Conservation (phyloP, 495 filamentous ascomycete species). For the Talaromyces borbonicus region DNA sequence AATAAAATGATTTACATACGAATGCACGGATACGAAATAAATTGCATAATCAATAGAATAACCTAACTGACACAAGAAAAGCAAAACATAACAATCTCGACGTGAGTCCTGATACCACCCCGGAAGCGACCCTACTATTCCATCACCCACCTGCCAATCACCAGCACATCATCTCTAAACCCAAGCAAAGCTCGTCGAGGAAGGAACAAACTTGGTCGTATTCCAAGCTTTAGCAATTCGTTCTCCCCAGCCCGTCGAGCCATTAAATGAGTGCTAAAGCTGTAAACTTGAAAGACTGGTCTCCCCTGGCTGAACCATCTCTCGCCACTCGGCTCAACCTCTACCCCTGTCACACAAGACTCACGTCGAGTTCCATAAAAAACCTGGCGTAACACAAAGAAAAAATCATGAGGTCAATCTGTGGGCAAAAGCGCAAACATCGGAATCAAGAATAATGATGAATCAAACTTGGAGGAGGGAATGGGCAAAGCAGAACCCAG, state of each 20-base stretch:
- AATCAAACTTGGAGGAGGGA: too few relatives aligned
- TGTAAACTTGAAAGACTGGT: neutral
- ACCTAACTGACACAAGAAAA: slow-evolving; percentile 5
- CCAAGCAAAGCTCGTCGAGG: too few relatives aligned
- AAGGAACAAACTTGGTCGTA: too few relatives aligned
- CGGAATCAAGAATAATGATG: neutral
- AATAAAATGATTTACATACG: too few relatives aligned
- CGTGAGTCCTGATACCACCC: slow-evolving; percentile 33
- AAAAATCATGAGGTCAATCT: neutral
- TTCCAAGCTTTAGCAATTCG: too few relatives aligned
- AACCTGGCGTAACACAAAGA: slow-evolving; percentile 1
- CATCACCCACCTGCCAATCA: slow-evolving; percentile 38
- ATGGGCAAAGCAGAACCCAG: neutral
- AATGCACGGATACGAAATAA: neutral
- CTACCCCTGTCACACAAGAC: slow-evolving; percentile 4
- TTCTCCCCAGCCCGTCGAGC: too few relatives aligned
- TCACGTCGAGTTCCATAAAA: slow-evolving; percentile 9
- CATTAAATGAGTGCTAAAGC: too few relatives aligned
- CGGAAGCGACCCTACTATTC: slow-evolving; percentile 45
- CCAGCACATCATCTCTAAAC: slow-evolving; percentile 13
- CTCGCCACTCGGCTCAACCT: neutral
- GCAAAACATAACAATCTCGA: slow-evolving; percentile 25
- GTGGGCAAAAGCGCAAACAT: neutral
- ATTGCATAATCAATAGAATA: neutral
- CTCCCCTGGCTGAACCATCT: neutral